These are phyloP conservation scores for Paramecium bursaria DNA, from an alignment of 73 alveolate genomes.

Conservation along the genomic window DNA sequence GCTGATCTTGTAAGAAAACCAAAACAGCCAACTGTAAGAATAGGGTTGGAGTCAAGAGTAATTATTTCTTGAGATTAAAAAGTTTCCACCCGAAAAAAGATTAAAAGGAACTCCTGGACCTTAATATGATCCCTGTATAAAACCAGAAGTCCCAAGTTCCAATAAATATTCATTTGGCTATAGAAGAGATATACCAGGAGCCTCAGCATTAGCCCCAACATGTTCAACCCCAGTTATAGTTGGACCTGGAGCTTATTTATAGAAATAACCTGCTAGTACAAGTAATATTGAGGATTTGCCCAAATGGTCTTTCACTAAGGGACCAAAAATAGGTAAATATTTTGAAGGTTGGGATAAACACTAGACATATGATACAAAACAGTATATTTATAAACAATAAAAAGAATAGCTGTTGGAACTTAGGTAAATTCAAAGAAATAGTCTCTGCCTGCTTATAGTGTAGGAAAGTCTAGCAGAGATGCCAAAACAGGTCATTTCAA, in stretches of 20 bases:
- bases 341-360: slow-evolving; percentile 74
- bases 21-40: slow-evolving; percentile 63
- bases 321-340: slow-evolving; percentile 75
- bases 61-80: background rate
- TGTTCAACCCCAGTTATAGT: slow-evolving; percentile 82
- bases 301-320: slow-evolving; percentile 85
- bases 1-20: slow-evolving; percentile 66
- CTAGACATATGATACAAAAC: slow-evolving; percentile 80
- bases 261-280: slow-evolving; percentile 80
- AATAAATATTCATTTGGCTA: slow-evolving; percentile 81
- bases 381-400: slow-evolving; percentile 27
- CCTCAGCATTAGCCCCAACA: slow-evolving; percentile 77
- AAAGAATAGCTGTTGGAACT: slow-evolving; percentile 74
- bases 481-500: slow-evolving; percentile 77
- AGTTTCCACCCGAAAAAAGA: slow-evolving; percentile 72
- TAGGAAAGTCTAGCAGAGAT: slow-evolving; percentile 81
- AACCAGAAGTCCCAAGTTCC: slow-evolving; percentile 75
- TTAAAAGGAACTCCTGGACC: slow-evolving; percentile 88
- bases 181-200: slow-evolving; percentile 77
- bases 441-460: slow-evolving; percentile 73
- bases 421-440: slow-evolving; percentile 77
- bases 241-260: slow-evolving; percentile 87
- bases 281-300: slow-evolving; percentile 74
- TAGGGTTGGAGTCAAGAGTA: slow-evolving; percentile 70
- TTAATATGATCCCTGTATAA: slow-evolving; percentile 76